A percentile compares a stretch with the other conserved stretches of the same genome.
Conservation (phyloP, 805 yeast species). For the Candida patagonica region DNA sequence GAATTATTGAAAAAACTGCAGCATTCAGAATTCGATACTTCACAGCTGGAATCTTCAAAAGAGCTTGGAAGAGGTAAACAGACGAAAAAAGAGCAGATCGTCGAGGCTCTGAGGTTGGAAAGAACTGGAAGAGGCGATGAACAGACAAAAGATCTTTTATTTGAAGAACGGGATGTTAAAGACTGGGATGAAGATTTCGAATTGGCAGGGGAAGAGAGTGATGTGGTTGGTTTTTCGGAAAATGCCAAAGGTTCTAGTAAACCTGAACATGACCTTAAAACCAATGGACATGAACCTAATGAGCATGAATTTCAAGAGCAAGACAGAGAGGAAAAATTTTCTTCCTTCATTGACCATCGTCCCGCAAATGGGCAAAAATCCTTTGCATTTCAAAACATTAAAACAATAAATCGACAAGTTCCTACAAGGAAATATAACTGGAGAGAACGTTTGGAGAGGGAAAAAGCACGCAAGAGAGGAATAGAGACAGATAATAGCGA, state of each 20-base stretch:
- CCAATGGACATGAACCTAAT: background rate
- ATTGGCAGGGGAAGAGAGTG: too few relatives aligned
- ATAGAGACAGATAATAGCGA: slow-evolving; percentile 19
- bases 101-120: slow-evolving; percentile 69
- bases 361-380: slow-evolving; percentile 59
- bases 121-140: slow-evolving; percentile 57
- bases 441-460: slow-evolving; percentile 48
- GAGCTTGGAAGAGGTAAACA: slow-evolving; percentile 62
- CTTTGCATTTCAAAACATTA: slow-evolving; percentile 35
- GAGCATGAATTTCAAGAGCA: slow-evolving; percentile 21
- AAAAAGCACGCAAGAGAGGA: slow-evolving; percentile 29
- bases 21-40: slow-evolving; percentile 58
- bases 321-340: slow-evolving; percentile 19
- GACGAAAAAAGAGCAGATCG: slow-evolving; percentile 58
- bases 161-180: slow-evolving; percentile 56
- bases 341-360: slow-evolving; percentile 61
- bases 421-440: slow-evolving; percentile 54
- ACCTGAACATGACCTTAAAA: slow-evolving; percentile 3
- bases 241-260: slow-evolving; percentile 16
- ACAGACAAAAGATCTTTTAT: slow-evolving; percentile 49
- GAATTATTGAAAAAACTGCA: slow-evolving; percentile 61
- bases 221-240: slow-evolving; percentile 6
- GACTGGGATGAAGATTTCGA: slow-evolving; percentile 44
- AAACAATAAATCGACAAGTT: slow-evolving; percentile 17
- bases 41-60: slow-evolving; percentile 62